phyloP scores from a whole-genome alignment of 2,329 filamentous ascomycete genomes.

The Xylogone sp. region DNA sequence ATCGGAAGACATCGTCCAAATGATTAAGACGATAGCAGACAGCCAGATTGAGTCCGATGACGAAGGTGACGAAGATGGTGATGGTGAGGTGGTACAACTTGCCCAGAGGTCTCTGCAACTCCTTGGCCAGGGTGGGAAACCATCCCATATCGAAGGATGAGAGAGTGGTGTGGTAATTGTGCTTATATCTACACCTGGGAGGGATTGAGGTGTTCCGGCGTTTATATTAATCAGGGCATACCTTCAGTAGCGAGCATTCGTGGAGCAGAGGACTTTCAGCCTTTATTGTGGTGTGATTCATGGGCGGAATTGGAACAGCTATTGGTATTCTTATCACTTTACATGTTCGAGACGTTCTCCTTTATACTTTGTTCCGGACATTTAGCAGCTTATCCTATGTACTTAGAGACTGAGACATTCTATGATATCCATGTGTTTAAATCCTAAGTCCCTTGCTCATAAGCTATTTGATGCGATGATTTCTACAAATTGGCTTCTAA shows the following conservation, averaged over 20 bases:
- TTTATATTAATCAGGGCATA: conserved; percentile 20
- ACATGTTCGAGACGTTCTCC: conserved; percentile 21
- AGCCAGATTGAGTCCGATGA: conserved; percentile 84
- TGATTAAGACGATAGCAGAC: conserved; percentile 89
- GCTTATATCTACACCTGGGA: conserved; percentile 26
- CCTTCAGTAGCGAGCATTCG: conserved; percentile 31
- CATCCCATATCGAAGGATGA: conserved; percentile 74
- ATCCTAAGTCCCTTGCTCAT: background rate
- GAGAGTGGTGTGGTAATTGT: conserved; percentile 17
- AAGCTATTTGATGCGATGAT: background rate
- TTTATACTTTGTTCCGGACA: conserved; percentile 22
- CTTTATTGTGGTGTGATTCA: conserved; percentile 9
- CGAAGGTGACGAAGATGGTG: conserved; percentile 83
- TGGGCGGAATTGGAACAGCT: background rate
- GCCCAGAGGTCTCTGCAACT: conserved; percentile 88
- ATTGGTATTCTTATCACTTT: conserved; percentile 1
- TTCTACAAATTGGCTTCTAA: too few relatives aligned
- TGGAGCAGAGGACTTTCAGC: conserved; percentile 22
- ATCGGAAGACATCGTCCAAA: conserved; percentile 84
- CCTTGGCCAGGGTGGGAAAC: conserved; percentile 73
- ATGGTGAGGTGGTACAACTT: conserved; percentile 87
- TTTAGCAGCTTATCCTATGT: conserved; percentile 27
- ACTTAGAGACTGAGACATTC: conserved; percentile 26
- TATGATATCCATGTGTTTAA: conserved; percentile 6
- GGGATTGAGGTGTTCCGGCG: conserved; percentile 30